These are phyloP conservation scores for Zymoseptoria crescenta DNA, from an alignment of 2,329 filamentous ascomycete genomes.

Conservation along the genomic window DNA sequence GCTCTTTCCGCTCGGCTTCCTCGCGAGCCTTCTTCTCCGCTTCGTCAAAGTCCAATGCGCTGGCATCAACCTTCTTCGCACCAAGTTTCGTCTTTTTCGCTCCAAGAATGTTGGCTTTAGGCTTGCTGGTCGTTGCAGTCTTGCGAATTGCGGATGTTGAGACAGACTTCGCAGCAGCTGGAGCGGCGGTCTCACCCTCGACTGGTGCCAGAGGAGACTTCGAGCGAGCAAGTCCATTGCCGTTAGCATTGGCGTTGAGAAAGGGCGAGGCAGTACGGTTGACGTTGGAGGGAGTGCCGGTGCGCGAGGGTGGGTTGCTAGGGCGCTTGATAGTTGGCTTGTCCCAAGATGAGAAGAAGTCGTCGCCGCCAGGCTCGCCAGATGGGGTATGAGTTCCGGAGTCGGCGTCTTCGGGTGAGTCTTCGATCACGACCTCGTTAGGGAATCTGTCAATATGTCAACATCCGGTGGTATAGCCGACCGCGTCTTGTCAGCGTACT, in stretches of 20 bases:
- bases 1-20: constrained; percentile 91
- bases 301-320: constrained; percentile 85
- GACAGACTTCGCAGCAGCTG: constrained; percentile 63
- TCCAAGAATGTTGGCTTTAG: constrained; percentile 60
- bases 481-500: constrained; percentile 49
- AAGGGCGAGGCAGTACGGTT: constrained; percentile 85
- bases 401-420: constrained; percentile 48
- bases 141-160: constrained; percentile 79
- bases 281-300: constrained; percentile 67
- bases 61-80: constrained; percentile 67
- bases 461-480: constrained; percentile 1
- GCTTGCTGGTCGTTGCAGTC: constrained; percentile 54
- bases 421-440: constrained; percentile 75
- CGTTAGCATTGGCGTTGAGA: constrained; percentile 60
- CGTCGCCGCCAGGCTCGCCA: constrained; percentile 66
- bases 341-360: constrained; percentile 99
- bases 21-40: constrained; percentile 96
- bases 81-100: constrained; percentile 55
- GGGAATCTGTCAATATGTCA: constrained; percentile 57
- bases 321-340: constrained; percentile 95
- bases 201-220: constrained; percentile 67
- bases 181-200: constrained; percentile 47
- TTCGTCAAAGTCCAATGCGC: constrained; percentile 86
- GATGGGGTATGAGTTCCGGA: constrained; percentile 69
- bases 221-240: constrained; percentile 59